These are phyloP conservation scores for Pichia sp. DNA, from an alignment of 1,139 yeast genomes.

Conservation along the genomic window DNA sequence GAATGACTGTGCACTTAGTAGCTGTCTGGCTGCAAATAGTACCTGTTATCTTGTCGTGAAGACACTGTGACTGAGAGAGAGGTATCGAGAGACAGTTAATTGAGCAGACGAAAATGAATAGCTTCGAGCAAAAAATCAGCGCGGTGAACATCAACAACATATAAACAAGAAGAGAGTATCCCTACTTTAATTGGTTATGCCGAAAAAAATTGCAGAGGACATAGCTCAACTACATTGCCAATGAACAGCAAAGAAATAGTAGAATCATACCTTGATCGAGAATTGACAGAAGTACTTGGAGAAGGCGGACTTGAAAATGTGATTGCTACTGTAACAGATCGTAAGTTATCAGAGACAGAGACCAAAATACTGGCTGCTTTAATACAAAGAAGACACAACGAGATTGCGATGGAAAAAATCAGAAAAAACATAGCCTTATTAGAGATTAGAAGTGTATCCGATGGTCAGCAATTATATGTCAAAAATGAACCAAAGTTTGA, in stretches of 20 bases:
- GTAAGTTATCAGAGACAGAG: slow-evolving; percentile 7
- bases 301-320: slow-evolving; percentile 8
- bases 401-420: slow-evolving; percentile 7
- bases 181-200: too few relatives aligned
- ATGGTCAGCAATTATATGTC: background rate
- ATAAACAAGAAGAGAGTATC: too few relatives aligned
- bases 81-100: background rate
- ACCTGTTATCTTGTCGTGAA: too few relatives aligned
- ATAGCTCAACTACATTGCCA: too few relatives aligned
- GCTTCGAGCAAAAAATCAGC: background rate
- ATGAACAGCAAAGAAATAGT: slow-evolving; percentile 15
- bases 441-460: slow-evolving; percentile 6
- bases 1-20: too few relatives aligned
- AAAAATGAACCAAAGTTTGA: background rate
- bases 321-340: background rate
- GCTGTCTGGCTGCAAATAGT: too few relatives aligned
- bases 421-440: slow-evolving; percentile 2
- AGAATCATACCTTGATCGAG: slow-evolving; percentile 14
- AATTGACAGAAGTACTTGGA: slow-evolving; percentile 12
- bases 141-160: background rate
- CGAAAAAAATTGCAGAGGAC: too few relatives aligned
- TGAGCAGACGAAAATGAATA: background rate
- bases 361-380: slow-evolving; percentile 3
- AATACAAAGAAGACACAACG: slow-evolving; percentile 11
- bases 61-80: background rate